Conservation (phyloP, 2,329 filamentous ascomycete species). For the Didymellaceae sp. region DNA sequence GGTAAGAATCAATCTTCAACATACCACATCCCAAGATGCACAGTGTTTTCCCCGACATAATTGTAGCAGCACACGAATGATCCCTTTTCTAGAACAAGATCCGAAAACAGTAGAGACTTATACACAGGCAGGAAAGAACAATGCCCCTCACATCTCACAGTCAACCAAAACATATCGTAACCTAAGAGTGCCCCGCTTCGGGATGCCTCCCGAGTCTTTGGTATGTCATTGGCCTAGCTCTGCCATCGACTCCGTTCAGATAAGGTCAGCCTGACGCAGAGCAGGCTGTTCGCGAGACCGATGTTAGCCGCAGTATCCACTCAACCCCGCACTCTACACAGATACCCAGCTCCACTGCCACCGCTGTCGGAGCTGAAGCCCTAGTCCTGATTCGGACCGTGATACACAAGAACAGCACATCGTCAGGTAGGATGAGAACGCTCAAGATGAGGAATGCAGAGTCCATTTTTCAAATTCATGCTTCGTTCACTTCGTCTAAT, state of each 20-base stretch:
- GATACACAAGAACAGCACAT: background rate
- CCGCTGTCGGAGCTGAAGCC: slow-evolving; percentile 1
- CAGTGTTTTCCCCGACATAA: slow-evolving; percentile 20
- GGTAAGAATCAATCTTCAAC: background rate
- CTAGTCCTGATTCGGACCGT: background rate
- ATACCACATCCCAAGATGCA: slow-evolving; percentile 42
- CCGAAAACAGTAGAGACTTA: no score
- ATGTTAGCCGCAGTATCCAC: slow-evolving; percentile 12
- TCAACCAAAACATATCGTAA: background rate
- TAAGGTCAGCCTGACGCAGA: slow-evolving; percentile 5
- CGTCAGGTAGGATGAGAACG: background rate
- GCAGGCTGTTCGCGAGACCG: slow-evolving; percentile 8
- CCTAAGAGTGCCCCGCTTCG: slow-evolving; percentile 8
- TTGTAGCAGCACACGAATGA: background rate
- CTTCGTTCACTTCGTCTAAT: slow-evolving; percentile 3
- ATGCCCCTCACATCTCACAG: background rate
- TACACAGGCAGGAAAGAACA: background rate
- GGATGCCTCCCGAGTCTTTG: slow-evolving; percentile 9
- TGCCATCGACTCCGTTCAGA: slow-evolving; percentile 3
- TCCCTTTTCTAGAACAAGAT: background rate
- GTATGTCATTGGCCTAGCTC: slow-evolving; percentile 4
- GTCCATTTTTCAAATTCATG: background rate
- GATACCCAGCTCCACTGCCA: slow-evolving; percentile 2
- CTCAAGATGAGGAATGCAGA: background rate
- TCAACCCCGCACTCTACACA: slow-evolving; percentile 14